Evolutionary conservation across 2,329 filamentous ascomycete genomes (phyloP).

Genomic region (Ophiostoma sp.): DNA sequence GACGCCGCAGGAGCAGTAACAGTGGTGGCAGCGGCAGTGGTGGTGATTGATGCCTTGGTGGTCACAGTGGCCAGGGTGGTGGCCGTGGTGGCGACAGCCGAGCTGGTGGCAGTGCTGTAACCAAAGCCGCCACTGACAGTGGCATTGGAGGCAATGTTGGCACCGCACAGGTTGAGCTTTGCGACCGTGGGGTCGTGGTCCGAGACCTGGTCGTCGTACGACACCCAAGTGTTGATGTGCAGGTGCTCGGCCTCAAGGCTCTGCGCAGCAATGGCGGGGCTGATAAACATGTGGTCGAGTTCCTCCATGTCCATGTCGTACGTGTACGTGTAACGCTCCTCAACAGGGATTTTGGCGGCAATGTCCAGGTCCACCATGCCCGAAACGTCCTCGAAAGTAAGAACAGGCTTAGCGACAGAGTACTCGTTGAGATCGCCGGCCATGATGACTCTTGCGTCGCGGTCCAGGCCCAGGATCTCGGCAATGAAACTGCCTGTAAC

Average conservation of each 20-base stretch:
- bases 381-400: conserved; percentile 48
- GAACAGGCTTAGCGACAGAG: conserved; percentile 54
- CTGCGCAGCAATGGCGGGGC: conserved; percentile 43
- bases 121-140: conserved; percentile 8
- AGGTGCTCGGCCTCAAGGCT: conserved; percentile 55
- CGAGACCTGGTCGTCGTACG: conserved; percentile 50
- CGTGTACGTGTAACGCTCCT: conserved; percentile 65
- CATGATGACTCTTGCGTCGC: conserved; percentile 52
- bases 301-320: conserved; percentile 66
- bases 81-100: not conserved
- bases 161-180: conserved; percentile 53
- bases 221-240: conserved; percentile 66
- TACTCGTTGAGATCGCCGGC: conserved; percentile 73
- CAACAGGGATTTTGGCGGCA: conserved; percentile 45
- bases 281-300: conserved; percentile 66
- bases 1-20: conserved; percentile 13
- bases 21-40: conserved; percentile 8
- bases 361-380: conserved; percentile 59
- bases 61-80: conserved; percentile 18
- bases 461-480: conserved; percentile 52
- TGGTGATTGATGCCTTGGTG: conserved; percentile 14
- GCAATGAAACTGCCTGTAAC: conserved; percentile 56
- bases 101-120: not conserved
- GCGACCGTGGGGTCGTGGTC: conserved; percentile 68
- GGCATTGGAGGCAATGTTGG: conserved; percentile 15